Conservation (phyloP, 2,329 filamentous ascomycete species). For the Talaromyces amestolkiae region DNA sequence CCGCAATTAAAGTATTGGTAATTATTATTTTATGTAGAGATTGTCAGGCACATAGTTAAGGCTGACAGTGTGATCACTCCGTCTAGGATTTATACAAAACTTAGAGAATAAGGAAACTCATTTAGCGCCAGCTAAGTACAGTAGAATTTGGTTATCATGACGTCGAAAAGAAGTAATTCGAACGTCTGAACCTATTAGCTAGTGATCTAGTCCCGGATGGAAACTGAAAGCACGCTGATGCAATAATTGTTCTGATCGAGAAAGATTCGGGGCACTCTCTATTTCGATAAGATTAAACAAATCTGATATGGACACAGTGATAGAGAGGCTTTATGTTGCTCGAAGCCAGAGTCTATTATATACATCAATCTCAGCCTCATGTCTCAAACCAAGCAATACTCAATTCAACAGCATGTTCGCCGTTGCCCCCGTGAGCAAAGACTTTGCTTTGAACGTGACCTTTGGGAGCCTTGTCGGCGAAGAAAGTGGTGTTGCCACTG, state of each 20-base stretch:
- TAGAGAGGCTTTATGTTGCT: too few species aligned
- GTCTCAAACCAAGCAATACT: constrained; percentile 33
- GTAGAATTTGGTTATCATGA: background rate
- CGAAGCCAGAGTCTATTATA: background rate
- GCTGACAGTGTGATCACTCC: background rate
- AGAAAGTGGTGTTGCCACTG: constrained; percentile 37
- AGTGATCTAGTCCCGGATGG: too few species aligned
- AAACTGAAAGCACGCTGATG: too few species aligned
- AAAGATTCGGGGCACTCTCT: too few species aligned
- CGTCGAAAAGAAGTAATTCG: too few species aligned
- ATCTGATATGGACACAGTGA: too few species aligned
- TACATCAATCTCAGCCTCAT: background rate
- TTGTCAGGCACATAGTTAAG: too few species aligned
- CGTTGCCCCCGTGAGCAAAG: constrained; percentile 30
- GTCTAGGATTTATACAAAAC: background rate
- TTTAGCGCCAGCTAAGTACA: background rate
- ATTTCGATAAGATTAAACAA: too few species aligned
- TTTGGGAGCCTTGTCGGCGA: constrained; percentile 38
- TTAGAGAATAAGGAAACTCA: background rate
- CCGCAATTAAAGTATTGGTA: background rate
- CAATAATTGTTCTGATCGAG: too few species aligned
- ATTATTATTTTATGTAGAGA: background rate
- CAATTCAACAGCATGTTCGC: constrained; percentile 33
- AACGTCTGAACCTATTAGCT: too few species aligned
- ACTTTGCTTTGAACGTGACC: constrained; percentile 35